Evolutionary conservation across 495 filamentous ascomycete species (phyloP).

Genomic region (Aspergillus diversus): DNA sequence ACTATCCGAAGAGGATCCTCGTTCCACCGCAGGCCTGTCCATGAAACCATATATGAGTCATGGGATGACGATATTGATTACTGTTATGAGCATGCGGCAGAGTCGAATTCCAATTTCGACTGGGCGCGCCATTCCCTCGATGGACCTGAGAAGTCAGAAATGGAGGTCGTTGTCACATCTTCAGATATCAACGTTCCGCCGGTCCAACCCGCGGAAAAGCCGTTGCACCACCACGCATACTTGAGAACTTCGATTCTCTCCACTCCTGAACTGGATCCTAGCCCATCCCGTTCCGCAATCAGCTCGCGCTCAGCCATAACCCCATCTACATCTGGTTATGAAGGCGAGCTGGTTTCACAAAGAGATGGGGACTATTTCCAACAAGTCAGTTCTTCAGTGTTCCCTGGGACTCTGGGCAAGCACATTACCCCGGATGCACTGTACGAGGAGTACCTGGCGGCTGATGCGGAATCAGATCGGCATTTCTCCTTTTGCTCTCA

Average conservation of each 20-base stretch:
- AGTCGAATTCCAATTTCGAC: constrained; percentile 88
- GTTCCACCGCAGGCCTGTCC: constrained; percentile 11
- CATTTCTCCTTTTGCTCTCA: constrained; percentile 47
- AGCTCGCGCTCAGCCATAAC: constrained; percentile 40
- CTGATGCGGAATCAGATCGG: constrained; percentile 50
- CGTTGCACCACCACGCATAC: constrained; percentile 23
- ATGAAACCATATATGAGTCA: constrained; percentile 55
- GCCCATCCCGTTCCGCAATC: constrained; percentile 41
- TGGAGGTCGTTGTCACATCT: constrained; percentile 23
- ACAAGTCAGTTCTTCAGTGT: constrained; percentile 36
- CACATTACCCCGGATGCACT: constrained; percentile 46
- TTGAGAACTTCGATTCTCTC: constrained; percentile 37
- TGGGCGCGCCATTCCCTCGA: constrained; percentile 65
- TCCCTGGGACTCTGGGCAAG: constrained; percentile 36
- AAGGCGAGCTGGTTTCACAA: constrained; percentile 29
- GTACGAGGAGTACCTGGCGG: constrained; percentile 52
- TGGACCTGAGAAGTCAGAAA: constrained; percentile 28
- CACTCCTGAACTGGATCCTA: constrained; percentile 45
- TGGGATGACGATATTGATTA: constrained; percentile 98
- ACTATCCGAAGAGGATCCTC: constrained; percentile 16
- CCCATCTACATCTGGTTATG: constrained; percentile 38
- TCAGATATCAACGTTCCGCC: constrained; percentile 2
- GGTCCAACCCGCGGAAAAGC: constrained; percentile 12
- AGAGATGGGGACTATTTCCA: constrained; percentile 42
- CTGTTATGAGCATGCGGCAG: constrained; percentile 88